Conservation (phyloP, 2,329 filamentous ascomycete species). For the Paramyrothecium roridum region DNA sequence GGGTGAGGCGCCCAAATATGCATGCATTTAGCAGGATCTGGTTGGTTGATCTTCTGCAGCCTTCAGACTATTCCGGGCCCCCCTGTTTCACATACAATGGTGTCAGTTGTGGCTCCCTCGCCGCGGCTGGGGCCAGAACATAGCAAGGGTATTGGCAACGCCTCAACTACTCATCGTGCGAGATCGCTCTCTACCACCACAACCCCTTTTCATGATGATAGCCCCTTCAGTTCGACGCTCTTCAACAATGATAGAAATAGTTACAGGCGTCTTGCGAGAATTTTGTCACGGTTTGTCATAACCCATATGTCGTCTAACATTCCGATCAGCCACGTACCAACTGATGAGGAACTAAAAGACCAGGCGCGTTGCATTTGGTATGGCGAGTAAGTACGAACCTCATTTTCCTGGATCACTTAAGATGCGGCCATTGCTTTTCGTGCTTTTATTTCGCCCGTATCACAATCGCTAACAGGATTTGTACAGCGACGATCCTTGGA, state of each 20-base stretch:
- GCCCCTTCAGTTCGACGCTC: too few relatives aligned
- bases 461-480: not conserved
- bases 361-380: slow-evolving; percentile 62
- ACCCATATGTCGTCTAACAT: slow-evolving; percentile 57
- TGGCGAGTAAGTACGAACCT: slow-evolving; percentile 45
- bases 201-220: too few relatives aligned
- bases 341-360: slow-evolving; percentile 59
- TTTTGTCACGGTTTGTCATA: slow-evolving; percentile 50
- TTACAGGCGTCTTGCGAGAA: slow-evolving; percentile 52
- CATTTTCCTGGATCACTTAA: not conserved
- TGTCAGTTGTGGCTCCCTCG: too few relatives aligned
- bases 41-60: slow-evolving; percentile 47
- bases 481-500: slow-evolving; percentile 60
- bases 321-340: slow-evolving; percentile 55
- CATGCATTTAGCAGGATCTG: too few relatives aligned
- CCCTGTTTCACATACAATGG: too few relatives aligned
- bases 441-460: too few relatives aligned
- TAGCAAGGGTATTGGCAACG: too few relatives aligned
- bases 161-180: too few relatives aligned
- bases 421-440: too few relatives aligned
- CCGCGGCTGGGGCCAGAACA: too few relatives aligned
- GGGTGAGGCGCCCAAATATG: too few relatives aligned
- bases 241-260: slow-evolving; percentile 53
- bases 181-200: too few relatives aligned
- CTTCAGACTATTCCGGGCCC: slow-evolving; percentile 1